Conservation (phyloP, 371 early-diverging fungal species). For the Mortierella sp. region DNA sequence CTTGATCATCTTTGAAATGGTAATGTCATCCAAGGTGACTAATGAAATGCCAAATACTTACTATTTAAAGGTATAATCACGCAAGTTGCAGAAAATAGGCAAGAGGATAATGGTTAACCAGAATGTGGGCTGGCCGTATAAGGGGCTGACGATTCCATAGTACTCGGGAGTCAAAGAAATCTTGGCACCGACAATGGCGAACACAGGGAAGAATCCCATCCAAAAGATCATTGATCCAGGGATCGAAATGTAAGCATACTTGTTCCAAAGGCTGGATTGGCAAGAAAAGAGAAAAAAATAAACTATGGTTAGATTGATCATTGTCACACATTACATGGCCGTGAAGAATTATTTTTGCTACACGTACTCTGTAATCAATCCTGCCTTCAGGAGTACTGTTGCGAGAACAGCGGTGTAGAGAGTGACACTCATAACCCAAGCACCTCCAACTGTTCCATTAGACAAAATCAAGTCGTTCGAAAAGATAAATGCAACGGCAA, state of each 20-base stretch:
- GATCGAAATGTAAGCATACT: constrained; percentile 85
- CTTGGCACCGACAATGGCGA: constrained; percentile 83
- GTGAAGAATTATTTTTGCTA: no score
- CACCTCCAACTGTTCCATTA: constrained; percentile 78
- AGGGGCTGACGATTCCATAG: constrained; percentile 78
- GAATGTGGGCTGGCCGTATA: constrained; percentile 86
- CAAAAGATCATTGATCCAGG: constrained; percentile 91
- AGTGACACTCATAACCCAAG: constrained; percentile 84
- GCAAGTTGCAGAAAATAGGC: constrained; percentile 83
- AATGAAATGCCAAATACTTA: constrained; percentile 59
- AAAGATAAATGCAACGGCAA: constrained; percentile 62
- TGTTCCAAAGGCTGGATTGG: constrained; percentile 79
- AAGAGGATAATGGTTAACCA: constrained; percentile 89
- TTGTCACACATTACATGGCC: no score
- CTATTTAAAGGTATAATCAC: constrained; percentile 96
- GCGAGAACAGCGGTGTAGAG: constrained; percentile 85
- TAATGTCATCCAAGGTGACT: not conserved
- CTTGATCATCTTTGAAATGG: not conserved
- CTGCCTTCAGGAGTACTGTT: constrained; percentile 87
- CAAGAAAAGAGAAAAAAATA: not conserved
- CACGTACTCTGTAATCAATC: constrained; percentile 82
- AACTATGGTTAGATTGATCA: not conserved
- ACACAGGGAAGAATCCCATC: constrained; percentile 90
- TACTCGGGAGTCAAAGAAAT: constrained; percentile 86
- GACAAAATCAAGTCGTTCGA: constrained; percentile 70